Evolutionary conservation across 164 flowering plant species (phyloP).

Genomic region (Magnolia kwangsiensis): DNA sequence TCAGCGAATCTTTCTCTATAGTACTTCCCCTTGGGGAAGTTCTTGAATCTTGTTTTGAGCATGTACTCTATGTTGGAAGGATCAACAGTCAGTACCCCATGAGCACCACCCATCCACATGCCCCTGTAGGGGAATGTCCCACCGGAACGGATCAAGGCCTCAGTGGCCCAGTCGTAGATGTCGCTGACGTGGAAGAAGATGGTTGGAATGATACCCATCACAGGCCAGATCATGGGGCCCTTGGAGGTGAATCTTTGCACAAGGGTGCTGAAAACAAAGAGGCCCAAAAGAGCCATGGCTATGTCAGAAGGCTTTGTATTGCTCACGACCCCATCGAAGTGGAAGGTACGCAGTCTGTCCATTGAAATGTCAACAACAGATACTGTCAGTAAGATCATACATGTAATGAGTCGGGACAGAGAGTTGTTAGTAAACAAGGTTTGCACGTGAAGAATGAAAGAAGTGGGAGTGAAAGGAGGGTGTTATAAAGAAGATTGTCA

Average conservation of each 20-base stretch:
- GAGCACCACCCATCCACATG: constrained; percentile 36
- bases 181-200: constrained; percentile 29
- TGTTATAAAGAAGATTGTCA: not conserved
- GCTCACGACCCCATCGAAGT: not conserved
- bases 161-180: constrained; percentile 41
- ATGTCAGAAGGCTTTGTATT: constrained; percentile 32
- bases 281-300: constrained; percentile 34
- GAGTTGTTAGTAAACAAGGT: not conserved
- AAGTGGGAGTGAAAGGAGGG: not conserved
- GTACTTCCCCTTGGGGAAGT: constrained; percentile 73
- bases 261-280: constrained; percentile 39
- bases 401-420: not conserved
- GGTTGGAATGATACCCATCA: constrained; percentile 54
- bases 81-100: constrained; percentile 50
- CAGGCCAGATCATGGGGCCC: constrained; percentile 73
- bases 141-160: constrained; percentile 25
- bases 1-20: constrained; percentile 56
- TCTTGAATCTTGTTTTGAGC: constrained; percentile 64
- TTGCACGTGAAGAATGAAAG: not conserved
- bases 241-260: constrained; percentile 37
- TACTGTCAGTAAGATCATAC: not conserved
- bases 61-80: constrained; percentile 65
- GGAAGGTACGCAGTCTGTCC: not conserved
- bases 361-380: not conserved
- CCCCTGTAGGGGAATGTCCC: constrained; percentile 55